Evolutionary conservation across 2,329 filamentous ascomycete genomes (phyloP).

Genomic region (Immersiporthe knoxdaviesiana): DNA sequence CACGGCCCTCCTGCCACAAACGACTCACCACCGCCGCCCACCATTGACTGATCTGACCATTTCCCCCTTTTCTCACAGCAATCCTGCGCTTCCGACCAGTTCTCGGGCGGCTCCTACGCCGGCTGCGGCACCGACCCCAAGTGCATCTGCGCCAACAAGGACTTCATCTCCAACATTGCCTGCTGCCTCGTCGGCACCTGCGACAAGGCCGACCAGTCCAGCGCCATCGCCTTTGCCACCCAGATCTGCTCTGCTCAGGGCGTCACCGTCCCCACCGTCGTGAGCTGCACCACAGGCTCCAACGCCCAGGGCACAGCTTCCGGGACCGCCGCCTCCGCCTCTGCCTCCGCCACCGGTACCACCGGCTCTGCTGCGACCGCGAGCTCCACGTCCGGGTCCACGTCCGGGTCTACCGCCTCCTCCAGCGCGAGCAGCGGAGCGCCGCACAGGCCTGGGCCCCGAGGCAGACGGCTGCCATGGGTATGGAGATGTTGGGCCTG

Average conservation of each 20-base stretch:
- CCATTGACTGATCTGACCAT: neutral
- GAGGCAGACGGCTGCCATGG: constrained; percentile 24
- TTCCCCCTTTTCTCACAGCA: constrained; percentile 32
- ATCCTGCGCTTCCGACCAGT: constrained; percentile 37
- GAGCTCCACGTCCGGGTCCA: constrained; percentile 28
- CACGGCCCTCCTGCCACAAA: neutral
- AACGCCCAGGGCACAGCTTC: constrained; percentile 4
- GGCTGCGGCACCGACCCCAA: constrained; percentile 40
- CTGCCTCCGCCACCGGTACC: constrained; percentile 24
- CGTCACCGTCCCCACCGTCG: constrained; percentile 40
- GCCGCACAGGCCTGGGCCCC: constrained; percentile 24
- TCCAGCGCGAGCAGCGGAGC: constrained; percentile 18
- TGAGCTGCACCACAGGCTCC: constrained; percentile 35
- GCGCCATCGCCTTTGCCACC: constrained; percentile 39
- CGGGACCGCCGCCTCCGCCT: constrained; percentile 18
- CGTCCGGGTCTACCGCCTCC: constrained; percentile 21
- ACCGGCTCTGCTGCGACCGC: constrained; percentile 26
- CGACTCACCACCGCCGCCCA: neutral
- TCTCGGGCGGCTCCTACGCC: constrained; percentile 39
- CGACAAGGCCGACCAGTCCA: constrained; percentile 35
- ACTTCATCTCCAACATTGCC: constrained; percentile 46
- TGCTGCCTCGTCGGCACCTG: constrained; percentile 42
- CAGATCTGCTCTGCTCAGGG: constrained; percentile 39
- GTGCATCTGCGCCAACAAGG: constrained; percentile 48
- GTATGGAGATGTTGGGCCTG: constrained; percentile 27